These are phyloP conservation scores for Guillardia theta DNA, from an alignment of 78 protist genomes.

Conservation along the genomic window DNA sequence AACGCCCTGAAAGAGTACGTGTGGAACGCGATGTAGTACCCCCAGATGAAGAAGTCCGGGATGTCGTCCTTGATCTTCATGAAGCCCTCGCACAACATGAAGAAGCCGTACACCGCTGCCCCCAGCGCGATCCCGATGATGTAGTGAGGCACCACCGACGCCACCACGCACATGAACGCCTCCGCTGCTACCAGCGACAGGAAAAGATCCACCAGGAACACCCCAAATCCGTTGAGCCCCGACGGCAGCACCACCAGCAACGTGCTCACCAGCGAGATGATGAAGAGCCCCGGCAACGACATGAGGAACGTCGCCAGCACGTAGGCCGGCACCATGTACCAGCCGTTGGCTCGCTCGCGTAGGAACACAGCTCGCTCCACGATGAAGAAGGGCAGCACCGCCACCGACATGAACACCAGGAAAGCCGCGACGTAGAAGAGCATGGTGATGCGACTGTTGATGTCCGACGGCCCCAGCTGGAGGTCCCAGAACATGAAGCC, in stretches of 20 bases:
- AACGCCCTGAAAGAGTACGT: neutral
- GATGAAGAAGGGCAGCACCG: conserved; percentile 36
- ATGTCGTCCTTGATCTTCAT: neutral
- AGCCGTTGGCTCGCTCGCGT: neutral
- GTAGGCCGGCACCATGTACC: neutral
- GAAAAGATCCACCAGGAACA: neutral
- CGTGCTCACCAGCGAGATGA: neutral
- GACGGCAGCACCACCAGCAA: neutral
- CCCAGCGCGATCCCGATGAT: conserved; percentile 32
- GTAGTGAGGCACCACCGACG: conserved; percentile 22
- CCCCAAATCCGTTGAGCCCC: neutral
- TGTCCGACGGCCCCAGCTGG: neutral
- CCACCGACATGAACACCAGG: conserved; percentile 33
- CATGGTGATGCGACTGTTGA: neutral
- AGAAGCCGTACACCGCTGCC: neutral
- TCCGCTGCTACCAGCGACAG: neutral
- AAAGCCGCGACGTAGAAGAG: conserved; percentile 3
- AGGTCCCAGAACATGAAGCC: neutral
- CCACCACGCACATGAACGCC: neutral
- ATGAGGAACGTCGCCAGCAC: neutral
- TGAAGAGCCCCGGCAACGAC: neutral
- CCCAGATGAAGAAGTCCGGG: conserved; percentile 15
- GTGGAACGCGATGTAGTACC: neutral
- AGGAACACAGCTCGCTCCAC: neutral
- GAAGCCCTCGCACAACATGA: conserved; percentile 39